Conservation (phyloP, 106 monocot species). For the Triglochin maritima region DNA sequence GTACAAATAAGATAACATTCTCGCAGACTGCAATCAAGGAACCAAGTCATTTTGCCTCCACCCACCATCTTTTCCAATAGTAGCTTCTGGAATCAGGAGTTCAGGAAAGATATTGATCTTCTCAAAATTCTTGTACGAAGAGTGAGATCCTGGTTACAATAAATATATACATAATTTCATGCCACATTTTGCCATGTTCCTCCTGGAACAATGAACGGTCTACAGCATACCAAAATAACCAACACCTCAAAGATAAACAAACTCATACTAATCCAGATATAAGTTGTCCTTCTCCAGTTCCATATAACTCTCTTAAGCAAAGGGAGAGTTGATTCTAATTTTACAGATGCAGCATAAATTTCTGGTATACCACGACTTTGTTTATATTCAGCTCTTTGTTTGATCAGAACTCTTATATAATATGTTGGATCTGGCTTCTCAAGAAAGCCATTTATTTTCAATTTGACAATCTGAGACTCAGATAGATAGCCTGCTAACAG, state of each 20-base stretch:
- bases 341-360: conserved; percentile 61
- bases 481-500: conserved; percentile 64
- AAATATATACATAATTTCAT: neutral
- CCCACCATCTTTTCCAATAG: too few species aligned
- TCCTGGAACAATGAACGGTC: conserved; percentile 42
- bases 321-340: conserved; percentile 54
- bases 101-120: too few species aligned
- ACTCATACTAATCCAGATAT: conserved; percentile 51
- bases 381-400: conserved; percentile 57
- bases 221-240: conserved; percentile 48
- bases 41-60: too few species aligned
- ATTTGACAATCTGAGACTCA: conserved; percentile 47
- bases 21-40: too few species aligned
- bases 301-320: conserved; percentile 55
- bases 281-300: conserved; percentile 68
- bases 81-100: too few species aligned
- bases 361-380: conserved; percentile 75
- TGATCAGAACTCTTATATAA: conserved; percentile 41
- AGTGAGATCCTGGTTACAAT: neutral
- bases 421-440: conserved; percentile 37
- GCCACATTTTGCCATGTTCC: conserved; percentile 5
- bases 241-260: conserved; percentile 47
- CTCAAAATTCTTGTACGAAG: too few species aligned
- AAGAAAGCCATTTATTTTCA: conserved; percentile 47
- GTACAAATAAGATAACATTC: too few species aligned